Evolutionary conservation across 2,329 filamentous ascomycete genomes (phyloP), one percentile per base, ranked within the genome.

Genomic region (Tolypocladium cylindrosporum): DNA sequence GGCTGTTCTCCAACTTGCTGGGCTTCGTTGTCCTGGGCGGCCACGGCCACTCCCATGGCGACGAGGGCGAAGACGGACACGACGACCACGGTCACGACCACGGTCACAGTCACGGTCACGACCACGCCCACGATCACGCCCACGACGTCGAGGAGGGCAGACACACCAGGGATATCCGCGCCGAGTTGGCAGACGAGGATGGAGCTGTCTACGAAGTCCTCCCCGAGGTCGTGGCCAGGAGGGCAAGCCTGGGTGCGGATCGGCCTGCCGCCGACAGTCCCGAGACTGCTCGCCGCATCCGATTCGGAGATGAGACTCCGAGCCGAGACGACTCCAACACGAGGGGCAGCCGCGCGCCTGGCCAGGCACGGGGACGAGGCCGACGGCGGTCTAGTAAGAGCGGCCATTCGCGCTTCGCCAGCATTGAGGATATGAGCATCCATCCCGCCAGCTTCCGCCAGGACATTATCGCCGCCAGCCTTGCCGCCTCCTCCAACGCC

Each of bases 11-110:
- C 39, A 99, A 99, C 68, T 81, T 97, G 24, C 77, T 93, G 54
- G 94, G 94, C 2, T 87, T 99, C 62, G 82, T 93, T 58, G 85
- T 99, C 39, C 90, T 99, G 67, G 94, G 96, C 64, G 93, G 96
- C 58, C 93, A 97, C 70, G 90, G 90, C 3, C 93, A 97, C 71
- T 84, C 84, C 16, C 90, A 94, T 69, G 88, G 86, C 5, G 76
- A 75, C 54, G 80, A 75, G 16, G 79, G 77, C 61, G 83, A 80
- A 24, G 79, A 84, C 61, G 73, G 70, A 7, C 73, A 79, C 57
- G 75, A 74, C 7, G 75, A 74, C 7, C 73, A 77, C 54, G 71
- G 62, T 4, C 73, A 77, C 52, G 71, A 62, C 3, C 74, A 82
- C 62, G 66, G 68, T 1, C 67, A 72, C 39, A 66, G 63, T 40